Evolutionary conservation across 2,329 filamentous ascomycete species (phyloP).

Genomic region (Hypoxylon sp.): DNA sequence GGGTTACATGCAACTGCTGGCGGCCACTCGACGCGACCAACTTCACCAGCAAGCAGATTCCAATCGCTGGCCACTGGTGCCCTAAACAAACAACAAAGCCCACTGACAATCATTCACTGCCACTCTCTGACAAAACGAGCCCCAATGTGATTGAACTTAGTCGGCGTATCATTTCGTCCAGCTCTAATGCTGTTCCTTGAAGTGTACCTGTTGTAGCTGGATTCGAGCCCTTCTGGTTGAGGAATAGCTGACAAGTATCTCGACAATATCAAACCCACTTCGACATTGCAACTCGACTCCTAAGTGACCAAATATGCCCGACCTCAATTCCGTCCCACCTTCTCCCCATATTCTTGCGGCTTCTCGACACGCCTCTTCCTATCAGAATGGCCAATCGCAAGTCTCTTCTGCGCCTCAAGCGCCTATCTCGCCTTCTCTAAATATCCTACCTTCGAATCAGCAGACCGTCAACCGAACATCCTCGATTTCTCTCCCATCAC

Average conservation of each 20-base stretch:
- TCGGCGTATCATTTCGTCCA: neutral
- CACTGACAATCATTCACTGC: neutral
- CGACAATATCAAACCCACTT: conserved; percentile 12
- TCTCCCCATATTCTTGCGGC: conserved; percentile 63
- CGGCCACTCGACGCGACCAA: conserved; percentile 40
- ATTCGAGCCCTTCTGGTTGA: neutral
- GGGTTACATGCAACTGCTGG: neutral
- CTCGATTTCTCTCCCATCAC: conserved; percentile 55
- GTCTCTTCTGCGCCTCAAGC: conserved; percentile 47
- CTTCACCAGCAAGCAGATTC: conserved; percentile 21
- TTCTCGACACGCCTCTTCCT: conserved; percentile 62
- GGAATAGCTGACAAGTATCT: conserved; percentile 5
- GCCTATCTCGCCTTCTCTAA: conserved; percentile 62
- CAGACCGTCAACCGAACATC: conserved; percentile 61
- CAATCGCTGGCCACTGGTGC: neutral
- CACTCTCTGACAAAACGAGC: neutral
- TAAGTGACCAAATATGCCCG: conserved; percentile 52
- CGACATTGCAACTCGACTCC: conserved; percentile 10
- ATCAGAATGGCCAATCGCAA: conserved; percentile 55
- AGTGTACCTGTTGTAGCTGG: conserved; percentile 5
- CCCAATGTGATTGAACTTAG: conserved; percentile 13
- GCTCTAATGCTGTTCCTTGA: conserved; percentile 6
- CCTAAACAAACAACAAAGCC: conserved; percentile 29
- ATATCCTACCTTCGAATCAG: conserved; percentile 70
- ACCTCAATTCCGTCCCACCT: conserved; percentile 69